phyloP scores from a whole-genome alignment of 2,329 filamentous ascomycete species.

The Penicillium sp. region DNA sequence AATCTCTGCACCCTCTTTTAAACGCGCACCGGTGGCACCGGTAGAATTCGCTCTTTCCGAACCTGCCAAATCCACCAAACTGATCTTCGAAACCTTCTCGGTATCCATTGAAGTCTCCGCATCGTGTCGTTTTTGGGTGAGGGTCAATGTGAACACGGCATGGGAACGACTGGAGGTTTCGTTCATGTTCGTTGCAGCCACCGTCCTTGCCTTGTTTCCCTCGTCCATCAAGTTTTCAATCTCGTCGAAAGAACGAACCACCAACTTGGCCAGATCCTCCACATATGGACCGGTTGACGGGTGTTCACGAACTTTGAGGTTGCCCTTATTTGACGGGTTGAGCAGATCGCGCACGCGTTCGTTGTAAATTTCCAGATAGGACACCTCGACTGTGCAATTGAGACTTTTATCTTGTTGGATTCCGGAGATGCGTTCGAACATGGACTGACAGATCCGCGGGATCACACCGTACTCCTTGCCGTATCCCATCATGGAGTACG shows the following conservation, averaged over 20 bases:
- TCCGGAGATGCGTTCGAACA: constrained; percentile 79
- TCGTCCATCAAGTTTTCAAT: constrained; percentile 99
- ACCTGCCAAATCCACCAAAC: constrained; percentile 92
- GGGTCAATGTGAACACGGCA: constrained; percentile 91
- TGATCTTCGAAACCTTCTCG: constrained; percentile 97
- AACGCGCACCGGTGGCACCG: constrained; percentile 84
- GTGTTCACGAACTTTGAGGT: constrained; percentile 95
- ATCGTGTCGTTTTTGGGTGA: constrained; percentile 91
- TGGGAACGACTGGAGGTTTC: constrained; percentile 98
- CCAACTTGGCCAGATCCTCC: constrained; percentile 91
- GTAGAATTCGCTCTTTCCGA: constrained; percentile 97
- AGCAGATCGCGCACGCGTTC: constrained; percentile 92
- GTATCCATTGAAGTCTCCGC: constrained; percentile 92
- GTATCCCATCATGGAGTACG: constrained; percentile 99
- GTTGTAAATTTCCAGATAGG: constrained; percentile 98
- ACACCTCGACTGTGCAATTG: constrained; percentile 92
- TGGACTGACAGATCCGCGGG: constrained; percentile 92
- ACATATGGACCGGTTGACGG: constrained; percentile 97
- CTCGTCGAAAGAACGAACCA: constrained; percentile 87
- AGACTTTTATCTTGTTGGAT: constrained; percentile 70
- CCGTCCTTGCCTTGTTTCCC: constrained; percentile 96
- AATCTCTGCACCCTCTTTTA: constrained; percentile 98
- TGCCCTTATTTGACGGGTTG: constrained; percentile 92
- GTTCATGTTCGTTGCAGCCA: constrained; percentile 99
- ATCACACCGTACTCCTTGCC: constrained; percentile 94